Conservation (phyloP, 768 basidiomycete species). For the Roridomyces roridus region DNA sequence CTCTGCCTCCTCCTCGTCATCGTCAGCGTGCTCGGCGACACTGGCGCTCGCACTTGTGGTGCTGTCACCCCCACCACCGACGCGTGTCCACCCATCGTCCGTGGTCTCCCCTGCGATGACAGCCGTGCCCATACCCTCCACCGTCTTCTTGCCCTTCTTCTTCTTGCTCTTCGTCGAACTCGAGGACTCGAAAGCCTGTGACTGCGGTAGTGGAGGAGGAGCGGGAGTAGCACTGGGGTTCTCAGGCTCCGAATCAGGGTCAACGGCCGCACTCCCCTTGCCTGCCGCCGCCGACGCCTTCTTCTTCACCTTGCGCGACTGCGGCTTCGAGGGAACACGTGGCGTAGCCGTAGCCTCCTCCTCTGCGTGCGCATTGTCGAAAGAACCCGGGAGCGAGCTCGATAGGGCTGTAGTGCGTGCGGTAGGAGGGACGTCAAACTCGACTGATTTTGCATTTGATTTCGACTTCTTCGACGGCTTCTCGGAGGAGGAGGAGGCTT, state of each 20-base stretch:
- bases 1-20: constrained; percentile 23
- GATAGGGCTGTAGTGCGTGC: not conserved
- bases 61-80: constrained; percentile 12
- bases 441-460: constrained; percentile 1
- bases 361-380: not conserved
- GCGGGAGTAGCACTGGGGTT: not conserved
- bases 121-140: constrained; percentile 17
- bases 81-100: constrained; percentile 25
- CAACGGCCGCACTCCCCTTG: too few relatives aligned
- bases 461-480: constrained; percentile 5
- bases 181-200: not conserved
- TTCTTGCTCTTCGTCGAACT: constrained; percentile 11
- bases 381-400: constrained; percentile 5
- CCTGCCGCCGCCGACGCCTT: constrained; percentile 27
- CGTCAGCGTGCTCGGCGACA: constrained; percentile 25
- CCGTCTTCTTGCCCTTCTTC: constrained; percentile 33
- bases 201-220: not conserved
- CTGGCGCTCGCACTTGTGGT: not conserved
- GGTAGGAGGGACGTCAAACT: not conserved
- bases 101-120: constrained; percentile 15
- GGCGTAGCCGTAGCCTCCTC: not conserved
- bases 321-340: not conserved
- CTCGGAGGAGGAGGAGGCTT: constrained; percentile 19
- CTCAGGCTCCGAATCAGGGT: not conserved
- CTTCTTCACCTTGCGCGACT: constrained; percentile 34